Percentiles rank a stretch among this genome's conserved stretches.
Conservation (phyloP, 768 basidiomycete genomes). For the Rhodotorula graminis region DNA sequence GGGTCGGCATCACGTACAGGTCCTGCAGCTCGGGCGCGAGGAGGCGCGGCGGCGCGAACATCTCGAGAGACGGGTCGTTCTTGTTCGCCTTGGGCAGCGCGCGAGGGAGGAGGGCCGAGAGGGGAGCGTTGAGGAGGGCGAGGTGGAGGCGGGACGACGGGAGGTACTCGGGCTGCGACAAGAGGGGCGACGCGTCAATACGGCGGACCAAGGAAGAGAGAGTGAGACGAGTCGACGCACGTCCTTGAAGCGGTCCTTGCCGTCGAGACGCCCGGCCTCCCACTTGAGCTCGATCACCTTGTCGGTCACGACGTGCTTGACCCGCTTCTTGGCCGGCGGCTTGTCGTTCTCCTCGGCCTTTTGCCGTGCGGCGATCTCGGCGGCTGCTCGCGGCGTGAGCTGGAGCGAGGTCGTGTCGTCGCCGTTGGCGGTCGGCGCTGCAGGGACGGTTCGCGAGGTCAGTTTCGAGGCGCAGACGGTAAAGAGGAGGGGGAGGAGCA, state of each 20-base stretch:
- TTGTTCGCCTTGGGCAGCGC: slow-evolving; percentile 67
- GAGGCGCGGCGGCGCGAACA: slow-evolving; percentile 76
- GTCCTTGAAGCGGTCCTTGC: slow-evolving; percentile 68
- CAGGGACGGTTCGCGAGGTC: no score
- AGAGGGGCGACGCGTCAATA: background rate
- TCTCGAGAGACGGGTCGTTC: slow-evolving; percentile 59
- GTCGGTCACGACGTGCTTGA: slow-evolving; percentile 79
- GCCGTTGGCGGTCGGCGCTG: background rate
- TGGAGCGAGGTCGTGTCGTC: slow-evolving; percentile 33
- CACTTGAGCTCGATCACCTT: slow-evolving; percentile 75
- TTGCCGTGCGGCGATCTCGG: slow-evolving; percentile 41
- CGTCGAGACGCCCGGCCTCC: slow-evolving; percentile 54
- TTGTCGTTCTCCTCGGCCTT: slow-evolving; percentile 47
- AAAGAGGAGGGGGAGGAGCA: slow-evolving; percentile 53
- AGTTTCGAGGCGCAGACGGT: background rate
- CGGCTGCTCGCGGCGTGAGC: slow-evolving; percentile 54
- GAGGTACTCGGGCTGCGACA: slow-evolving; percentile 63
- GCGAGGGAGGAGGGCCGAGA: slow-evolving; percentile 69
- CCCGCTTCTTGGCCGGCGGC: slow-evolving; percentile 50
- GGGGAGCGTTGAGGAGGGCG: slow-evolving; percentile 76
- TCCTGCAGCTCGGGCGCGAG: slow-evolving; percentile 68
- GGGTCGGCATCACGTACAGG: slow-evolving; percentile 63
- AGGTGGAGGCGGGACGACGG: slow-evolving; percentile 78
- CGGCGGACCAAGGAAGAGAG: no score
- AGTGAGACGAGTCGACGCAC: slow-evolving; percentile 35